phyloP scores from a whole-genome alignment of 2,329 filamentous ascomycete genomes.

The Blumeria hordei region DNA sequence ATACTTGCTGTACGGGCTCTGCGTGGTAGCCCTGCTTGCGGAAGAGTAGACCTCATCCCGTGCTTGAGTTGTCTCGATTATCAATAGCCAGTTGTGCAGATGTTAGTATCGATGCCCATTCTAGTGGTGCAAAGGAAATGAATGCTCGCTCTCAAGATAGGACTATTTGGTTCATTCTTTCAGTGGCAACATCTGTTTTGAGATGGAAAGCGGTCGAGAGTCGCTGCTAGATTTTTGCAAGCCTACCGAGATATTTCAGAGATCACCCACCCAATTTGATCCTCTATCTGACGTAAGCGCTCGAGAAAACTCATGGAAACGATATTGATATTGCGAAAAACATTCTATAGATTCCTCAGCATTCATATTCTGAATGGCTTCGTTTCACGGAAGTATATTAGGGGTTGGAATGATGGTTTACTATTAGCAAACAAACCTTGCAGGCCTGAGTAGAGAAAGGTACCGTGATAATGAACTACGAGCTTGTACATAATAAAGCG shows the following conservation, averaged over 20 bases:
- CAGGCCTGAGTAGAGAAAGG: too few relatives aligned
- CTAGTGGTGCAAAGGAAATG: background rate
- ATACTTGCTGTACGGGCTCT: background rate
- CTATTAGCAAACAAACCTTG: too few relatives aligned
- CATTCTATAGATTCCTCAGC: background rate
- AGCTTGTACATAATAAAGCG: too few relatives aligned
- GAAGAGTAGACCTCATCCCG: background rate
- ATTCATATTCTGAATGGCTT: background rate
- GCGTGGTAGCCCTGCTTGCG: background rate
- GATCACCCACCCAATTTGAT: background rate
- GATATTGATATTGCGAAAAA: background rate
- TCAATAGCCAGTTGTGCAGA: background rate
- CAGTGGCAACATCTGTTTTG: background rate
- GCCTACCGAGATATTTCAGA: background rate
- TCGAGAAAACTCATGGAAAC: background rate
- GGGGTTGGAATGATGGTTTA: too few relatives aligned
- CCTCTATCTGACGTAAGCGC: background rate
- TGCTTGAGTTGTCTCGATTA: background rate
- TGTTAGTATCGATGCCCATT: background rate
- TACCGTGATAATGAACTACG: too few relatives aligned
- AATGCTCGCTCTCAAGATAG: background rate
- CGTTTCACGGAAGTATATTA: too few relatives aligned
- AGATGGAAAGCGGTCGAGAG: background rate
- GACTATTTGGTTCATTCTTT: background rate
- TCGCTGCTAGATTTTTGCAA: background rate